phyloP scores from a whole-genome alignment of 2,329 filamentous ascomycete species.

The Paraphoma chrysanthemicola region DNA sequence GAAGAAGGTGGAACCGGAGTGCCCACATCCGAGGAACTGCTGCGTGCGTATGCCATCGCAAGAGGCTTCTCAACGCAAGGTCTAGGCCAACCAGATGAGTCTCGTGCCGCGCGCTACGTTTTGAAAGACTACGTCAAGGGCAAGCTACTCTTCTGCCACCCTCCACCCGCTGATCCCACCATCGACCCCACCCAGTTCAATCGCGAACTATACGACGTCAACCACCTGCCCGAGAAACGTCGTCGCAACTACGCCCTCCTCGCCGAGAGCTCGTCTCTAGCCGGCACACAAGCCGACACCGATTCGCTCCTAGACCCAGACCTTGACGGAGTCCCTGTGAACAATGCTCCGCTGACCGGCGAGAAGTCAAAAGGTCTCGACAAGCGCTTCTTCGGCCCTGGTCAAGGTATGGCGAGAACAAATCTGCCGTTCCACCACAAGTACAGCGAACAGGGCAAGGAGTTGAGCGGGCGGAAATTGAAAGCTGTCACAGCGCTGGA shows the following conservation, averaged over 20 bases:
- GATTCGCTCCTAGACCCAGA: slow-evolving; percentile 53
- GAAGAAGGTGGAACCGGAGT: slow-evolving; percentile 93
- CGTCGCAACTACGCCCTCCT: slow-evolving; percentile 67
- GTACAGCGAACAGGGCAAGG: slow-evolving; percentile 85
- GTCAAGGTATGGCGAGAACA: slow-evolving; percentile 68
- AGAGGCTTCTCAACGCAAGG: slow-evolving; percentile 91
- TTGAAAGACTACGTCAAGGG: slow-evolving; percentile 98
- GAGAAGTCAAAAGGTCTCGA: slow-evolving; percentile 80
- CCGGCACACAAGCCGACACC: slow-evolving; percentile 38
- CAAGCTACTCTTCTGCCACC: slow-evolving; percentile 90
- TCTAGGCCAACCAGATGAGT: slow-evolving; percentile 90
- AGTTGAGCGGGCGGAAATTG: slow-evolving; percentile 83
- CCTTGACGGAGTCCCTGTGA: slow-evolving; percentile 57
- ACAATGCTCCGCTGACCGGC: slow-evolving; percentile 57
- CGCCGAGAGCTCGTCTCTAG: slow-evolving; percentile 45
- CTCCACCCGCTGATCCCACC: slow-evolving; percentile 72
- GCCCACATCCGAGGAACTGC: slow-evolving; percentile 83
- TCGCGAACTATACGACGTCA: slow-evolving; percentile 81
- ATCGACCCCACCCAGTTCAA: slow-evolving; percentile 83
- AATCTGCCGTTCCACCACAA: slow-evolving; percentile 87
- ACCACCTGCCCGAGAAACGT: slow-evolving; percentile 82
- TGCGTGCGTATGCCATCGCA: slow-evolving; percentile 85
- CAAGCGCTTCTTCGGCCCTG: slow-evolving; percentile 83
- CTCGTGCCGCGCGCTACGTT: slow-evolving; percentile 84
- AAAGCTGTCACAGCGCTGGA: slow-evolving; percentile 82